phyloP scores from a whole-genome alignment of 495 filamentous ascomycete species.

The Lasiosphaeria miniovina region DNA sequence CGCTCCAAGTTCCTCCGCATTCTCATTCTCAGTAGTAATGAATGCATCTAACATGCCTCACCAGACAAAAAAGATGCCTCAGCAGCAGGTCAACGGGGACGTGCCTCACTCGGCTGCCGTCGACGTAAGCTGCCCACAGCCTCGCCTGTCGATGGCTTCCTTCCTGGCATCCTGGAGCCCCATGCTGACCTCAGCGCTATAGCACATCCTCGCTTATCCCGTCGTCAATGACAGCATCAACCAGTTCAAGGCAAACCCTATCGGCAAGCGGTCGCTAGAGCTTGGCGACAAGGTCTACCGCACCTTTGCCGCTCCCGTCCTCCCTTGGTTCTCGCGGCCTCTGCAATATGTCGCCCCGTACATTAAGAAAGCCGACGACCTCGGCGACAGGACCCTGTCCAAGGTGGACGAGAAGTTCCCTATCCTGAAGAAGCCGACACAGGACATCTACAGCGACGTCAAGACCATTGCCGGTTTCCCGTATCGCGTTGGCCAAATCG shows the following conservation, averaged over 20 bases:
- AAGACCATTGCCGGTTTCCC: slow-evolving; percentile 65
- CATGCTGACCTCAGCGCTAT: slow-evolving; percentile 11
- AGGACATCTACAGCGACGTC: slow-evolving; percentile 67
- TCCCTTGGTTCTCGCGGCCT: slow-evolving; percentile 74
- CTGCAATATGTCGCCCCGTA: slow-evolving; percentile 79
- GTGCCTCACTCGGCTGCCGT: slow-evolving; percentile 26
- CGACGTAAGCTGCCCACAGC: slow-evolving; percentile 19
- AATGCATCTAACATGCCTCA: slow-evolving; percentile 17
- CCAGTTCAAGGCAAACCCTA: slow-evolving; percentile 73
- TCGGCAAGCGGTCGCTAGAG: slow-evolving; percentile 76
- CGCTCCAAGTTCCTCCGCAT: background rate
- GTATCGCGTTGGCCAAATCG: slow-evolving; percentile 59
- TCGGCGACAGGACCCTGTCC: slow-evolving; percentile 71
- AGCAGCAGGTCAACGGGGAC: slow-evolving; percentile 30
- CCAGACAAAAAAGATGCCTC: slow-evolving; percentile 5
- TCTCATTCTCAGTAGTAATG: background rate
- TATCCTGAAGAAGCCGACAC: slow-evolving; percentile 81
- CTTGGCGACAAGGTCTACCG: slow-evolving; percentile 66
- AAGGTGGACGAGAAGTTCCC: slow-evolving; percentile 79
- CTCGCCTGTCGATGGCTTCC: background rate
- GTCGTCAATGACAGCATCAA: slow-evolving; percentile 74
- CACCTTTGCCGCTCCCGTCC: slow-evolving; percentile 61
- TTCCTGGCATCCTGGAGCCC: background rate
- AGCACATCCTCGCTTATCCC: slow-evolving; percentile 87
- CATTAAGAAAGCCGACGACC: slow-evolving; percentile 71